These are phyloP conservation scores for Massospora cicadina DNA, from an alignment of 371 early-diverging fungal species.

Conservation along the genomic window DNA sequence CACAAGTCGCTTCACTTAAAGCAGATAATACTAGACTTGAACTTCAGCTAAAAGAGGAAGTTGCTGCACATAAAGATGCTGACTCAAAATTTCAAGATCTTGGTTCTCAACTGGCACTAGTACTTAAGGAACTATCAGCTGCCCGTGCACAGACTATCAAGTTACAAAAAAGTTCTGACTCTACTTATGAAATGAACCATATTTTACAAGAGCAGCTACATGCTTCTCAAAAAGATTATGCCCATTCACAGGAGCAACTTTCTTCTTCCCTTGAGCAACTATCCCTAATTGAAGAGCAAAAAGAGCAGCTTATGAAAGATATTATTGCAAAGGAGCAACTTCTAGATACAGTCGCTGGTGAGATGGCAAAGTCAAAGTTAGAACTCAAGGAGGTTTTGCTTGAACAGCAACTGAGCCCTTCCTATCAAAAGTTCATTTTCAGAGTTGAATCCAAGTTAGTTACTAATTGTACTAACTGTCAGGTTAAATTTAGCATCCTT, in stretches of 20 bases:
- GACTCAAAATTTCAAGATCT: conserved; percentile 9
- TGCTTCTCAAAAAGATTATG: not conserved
- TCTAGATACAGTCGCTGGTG: not conserved
- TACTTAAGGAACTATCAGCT: not conserved
- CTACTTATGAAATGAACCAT: not conserved
- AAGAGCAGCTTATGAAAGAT: not conserved
- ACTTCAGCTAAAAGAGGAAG: not conserved
- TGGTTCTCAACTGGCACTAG: not conserved
- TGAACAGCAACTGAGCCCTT: not conserved
- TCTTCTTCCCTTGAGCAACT: not conserved
- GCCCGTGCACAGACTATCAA: not conserved
- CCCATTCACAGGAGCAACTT: not conserved
- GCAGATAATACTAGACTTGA: not conserved
- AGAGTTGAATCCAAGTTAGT: conserved; percentile 8
- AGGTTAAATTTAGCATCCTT: not conserved
- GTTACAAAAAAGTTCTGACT: not conserved
- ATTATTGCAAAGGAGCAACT: not conserved
- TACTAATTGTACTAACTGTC: conserved; percentile 7
- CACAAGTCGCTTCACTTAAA: not conserved
- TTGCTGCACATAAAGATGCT: not conserved
- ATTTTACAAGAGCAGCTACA: not conserved
- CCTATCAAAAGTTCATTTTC: not conserved
- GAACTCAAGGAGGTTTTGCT: not conserved
- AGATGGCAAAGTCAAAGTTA: conserved; percentile 11
- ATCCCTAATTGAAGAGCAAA: not conserved